phyloP scores from a whole-genome alignment of 768 basidiomycete genomes.

The Astraeus odoratus region DNA sequence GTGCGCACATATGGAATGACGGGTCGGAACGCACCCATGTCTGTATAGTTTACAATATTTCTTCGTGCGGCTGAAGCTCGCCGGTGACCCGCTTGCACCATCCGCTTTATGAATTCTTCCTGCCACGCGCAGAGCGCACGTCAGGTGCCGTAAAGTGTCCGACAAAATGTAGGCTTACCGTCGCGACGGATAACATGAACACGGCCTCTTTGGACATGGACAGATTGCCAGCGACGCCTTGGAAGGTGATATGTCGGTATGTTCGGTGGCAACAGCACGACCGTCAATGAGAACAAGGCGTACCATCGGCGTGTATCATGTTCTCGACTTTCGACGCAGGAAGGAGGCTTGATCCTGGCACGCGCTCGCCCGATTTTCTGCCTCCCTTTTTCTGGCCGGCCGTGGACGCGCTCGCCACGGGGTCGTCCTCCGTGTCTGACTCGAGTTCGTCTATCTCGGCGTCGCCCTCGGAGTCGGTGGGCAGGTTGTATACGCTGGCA shows the following conservation, averaged over 20 bases:
- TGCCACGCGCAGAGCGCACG: conserved; percentile 24
- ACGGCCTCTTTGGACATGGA: conserved; percentile 70
- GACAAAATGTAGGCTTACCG: conserved; percentile 37
- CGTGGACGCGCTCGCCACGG: conserved; percentile 17
- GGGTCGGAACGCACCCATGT: conserved; percentile 54
- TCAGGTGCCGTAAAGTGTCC: conserved; percentile 8
- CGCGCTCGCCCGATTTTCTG: conserved; percentile 34
- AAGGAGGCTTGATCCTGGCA: conserved; percentile 60
- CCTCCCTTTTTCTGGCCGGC: conserved; percentile 21
- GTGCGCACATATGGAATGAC: not conserved
- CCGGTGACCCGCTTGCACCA: conserved; percentile 62
- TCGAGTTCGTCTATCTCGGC: conserved; percentile 30
- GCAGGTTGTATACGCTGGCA: conserved; percentile 26
- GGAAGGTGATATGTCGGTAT: conserved; percentile 8
- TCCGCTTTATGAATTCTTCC: conserved; percentile 83
- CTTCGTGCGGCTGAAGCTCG: conserved; percentile 56
- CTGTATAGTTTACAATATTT: conserved; percentile 55
- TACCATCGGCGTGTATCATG: conserved; percentile 76
- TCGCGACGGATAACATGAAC: conserved; percentile 69
- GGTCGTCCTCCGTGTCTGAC: conserved; percentile 27
- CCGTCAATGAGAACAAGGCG: conserved; percentile 17
- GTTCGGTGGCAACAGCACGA: conserved; percentile 10
- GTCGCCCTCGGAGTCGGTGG: conserved; percentile 29
- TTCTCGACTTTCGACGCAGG: conserved; percentile 64
- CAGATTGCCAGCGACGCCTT: conserved; percentile 54